Conservation (phyloP, 805 yeast species). For the Lipomyces mesembrius region DNA sequence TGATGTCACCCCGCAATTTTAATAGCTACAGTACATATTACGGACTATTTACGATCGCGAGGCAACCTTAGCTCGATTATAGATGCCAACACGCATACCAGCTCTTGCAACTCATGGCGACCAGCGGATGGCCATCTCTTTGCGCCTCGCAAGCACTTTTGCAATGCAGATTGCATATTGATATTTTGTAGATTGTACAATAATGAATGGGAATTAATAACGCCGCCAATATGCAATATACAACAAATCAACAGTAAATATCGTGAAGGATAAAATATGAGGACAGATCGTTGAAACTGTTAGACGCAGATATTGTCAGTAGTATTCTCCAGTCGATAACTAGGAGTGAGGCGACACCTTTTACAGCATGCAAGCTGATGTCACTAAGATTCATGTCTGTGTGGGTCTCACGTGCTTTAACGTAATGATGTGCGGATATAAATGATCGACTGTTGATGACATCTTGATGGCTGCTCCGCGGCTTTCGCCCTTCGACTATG, state of each 20-base stretch:
- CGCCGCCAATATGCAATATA: not conserved
- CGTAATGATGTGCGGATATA: not conserved
- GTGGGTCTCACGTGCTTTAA: not conserved
- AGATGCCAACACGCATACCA: not conserved
- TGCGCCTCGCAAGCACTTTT: not conserved
- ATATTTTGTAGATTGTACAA: not conserved
- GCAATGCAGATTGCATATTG: not conserved
- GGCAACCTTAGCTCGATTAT: no score
- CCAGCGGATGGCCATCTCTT: not conserved
- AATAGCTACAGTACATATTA: not conserved
- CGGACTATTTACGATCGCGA: no score
- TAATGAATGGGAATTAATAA: not conserved
- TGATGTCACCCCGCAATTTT: not conserved
- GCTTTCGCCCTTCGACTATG: slow-evolving; percentile 8
- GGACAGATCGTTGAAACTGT: not conserved
- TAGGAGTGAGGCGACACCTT: not conserved
- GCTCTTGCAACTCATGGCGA: not conserved
- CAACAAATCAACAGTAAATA: not conserved
- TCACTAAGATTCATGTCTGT: not conserved
- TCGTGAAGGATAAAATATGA: not conserved
- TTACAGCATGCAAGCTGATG: not conserved
- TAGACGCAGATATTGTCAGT: not conserved
- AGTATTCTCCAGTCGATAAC: slow-evolving; percentile 10
- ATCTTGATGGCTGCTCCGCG: slow-evolving; percentile 4
- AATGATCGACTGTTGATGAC: not conserved